Evolutionary conservation across 2,329 filamentous ascomycete species (phyloP), one percentile per base, ranked within the genome.

Genomic region (Neofusicoccum cordaticola): DNA sequence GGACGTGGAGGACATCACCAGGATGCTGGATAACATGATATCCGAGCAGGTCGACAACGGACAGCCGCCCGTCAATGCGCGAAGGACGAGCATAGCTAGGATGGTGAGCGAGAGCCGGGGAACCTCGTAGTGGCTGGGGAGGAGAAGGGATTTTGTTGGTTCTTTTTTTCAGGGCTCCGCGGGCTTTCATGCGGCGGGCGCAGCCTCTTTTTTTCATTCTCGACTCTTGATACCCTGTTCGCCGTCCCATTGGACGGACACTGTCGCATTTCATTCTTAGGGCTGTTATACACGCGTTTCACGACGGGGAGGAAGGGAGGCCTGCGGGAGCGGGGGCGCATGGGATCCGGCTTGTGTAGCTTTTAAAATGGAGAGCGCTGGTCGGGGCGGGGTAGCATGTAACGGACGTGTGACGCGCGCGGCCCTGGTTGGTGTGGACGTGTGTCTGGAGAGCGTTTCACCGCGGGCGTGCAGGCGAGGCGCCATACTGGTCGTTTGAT

Each of bases 11-110:
- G 93, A 97, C 77, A 93, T 97, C 88, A 96, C 91, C 69, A 87
- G 88, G 71, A 93, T 97, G 81, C 85, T 97, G 31, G 94, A 98
- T 72, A 92, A 97, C 78, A 97, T 98, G 94, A 95, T 97, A 66
- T 90, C 93, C 73, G 91, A 94, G 73, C 88, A 90, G 65, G 90
- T 96, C 62, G 91, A 95, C 70, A 87, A 4, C 17, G 83, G 61
- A 91, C 90, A 22, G 87, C 91, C 63, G 79, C 92, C 22, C 82
- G 91, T 35, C 87, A 45, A 63, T 39, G 61, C 90, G 71, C 84
- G 88, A 61, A 80, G 80, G 60, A 83, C 88, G 66, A 63, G 62
- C 48, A 39, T 41, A n/a, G 51, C 62, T 27, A 51, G 44, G 45
- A 62, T 62, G 34, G 58, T 42, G 45, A 39, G 47, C 45, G 58